Evolutionary conservation across 768 basidiomycete species (phyloP).

Genomic region (Agrocybe pediades): DNA sequence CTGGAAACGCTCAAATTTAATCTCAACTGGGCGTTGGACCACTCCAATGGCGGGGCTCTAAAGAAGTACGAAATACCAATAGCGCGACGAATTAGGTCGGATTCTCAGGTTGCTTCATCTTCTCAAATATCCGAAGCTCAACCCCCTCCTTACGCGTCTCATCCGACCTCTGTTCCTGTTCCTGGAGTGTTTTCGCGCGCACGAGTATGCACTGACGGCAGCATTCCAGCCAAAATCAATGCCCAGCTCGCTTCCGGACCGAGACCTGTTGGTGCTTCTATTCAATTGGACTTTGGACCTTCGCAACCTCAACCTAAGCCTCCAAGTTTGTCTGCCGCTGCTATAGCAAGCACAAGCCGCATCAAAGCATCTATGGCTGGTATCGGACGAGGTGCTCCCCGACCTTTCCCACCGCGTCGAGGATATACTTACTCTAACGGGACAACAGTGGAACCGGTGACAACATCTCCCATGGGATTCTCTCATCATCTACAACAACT

Average conservation of each 20-base stretch:
- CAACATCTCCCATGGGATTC: slow-evolving; percentile 18
- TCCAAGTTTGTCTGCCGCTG: slow-evolving; percentile 3
- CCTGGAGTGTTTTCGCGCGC: slow-evolving; percentile 13
- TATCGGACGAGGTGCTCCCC: slow-evolving; percentile 26
- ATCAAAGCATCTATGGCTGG: slow-evolving; percentile 23
- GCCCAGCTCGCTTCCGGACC: slow-evolving; percentile 4
- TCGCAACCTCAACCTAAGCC: slow-evolving; percentile 12
- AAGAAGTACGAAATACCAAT: slow-evolving; percentile 31
- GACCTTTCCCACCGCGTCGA: slow-evolving; percentile 35
- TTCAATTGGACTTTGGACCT: slow-evolving; percentile 24
- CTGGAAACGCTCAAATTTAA: slow-evolving; percentile 34
- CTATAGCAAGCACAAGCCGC: slow-evolving; percentile 10
- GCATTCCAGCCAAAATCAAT: slow-evolving; percentile 5
- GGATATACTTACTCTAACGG: slow-evolving; percentile 36
- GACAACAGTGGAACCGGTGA: slow-evolving; percentile 8
- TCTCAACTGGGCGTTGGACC: slow-evolving; percentile 41
- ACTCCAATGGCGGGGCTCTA: slow-evolving; percentile 22
- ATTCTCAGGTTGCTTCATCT: slow-evolving; percentile 8
- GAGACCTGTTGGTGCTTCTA: not conserved
- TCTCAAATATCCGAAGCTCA: slow-evolving; percentile 4
- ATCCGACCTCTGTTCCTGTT: slow-evolving; percentile 12
- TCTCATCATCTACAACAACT: slow-evolving; percentile 26
- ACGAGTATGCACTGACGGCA: slow-evolving; percentile 17
- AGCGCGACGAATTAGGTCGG: slow-evolving; percentile 18
- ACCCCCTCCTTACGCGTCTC: slow-evolving; percentile 20